Percentiles rank a stretch among this genome's conserved stretches.
Conservation (phyloP, 768 basidiomycete genomes). For the Lactarius evosmus region DNA sequence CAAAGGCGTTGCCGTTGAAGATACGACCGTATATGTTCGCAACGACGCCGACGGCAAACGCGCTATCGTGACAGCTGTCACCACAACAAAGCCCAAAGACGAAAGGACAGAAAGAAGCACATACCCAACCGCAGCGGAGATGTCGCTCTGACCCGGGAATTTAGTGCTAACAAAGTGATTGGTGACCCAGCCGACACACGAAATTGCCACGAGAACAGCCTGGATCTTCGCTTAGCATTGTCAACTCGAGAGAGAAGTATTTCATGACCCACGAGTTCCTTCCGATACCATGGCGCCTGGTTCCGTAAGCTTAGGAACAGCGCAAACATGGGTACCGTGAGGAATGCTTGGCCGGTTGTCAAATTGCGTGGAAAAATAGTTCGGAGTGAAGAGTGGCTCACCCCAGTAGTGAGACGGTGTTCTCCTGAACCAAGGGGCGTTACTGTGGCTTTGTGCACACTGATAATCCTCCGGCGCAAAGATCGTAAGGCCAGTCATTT, state of each 20-base stretch:
- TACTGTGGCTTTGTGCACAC: conserved; percentile 55
- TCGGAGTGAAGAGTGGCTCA: conserved; percentile 28
- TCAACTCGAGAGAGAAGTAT: not conserved
- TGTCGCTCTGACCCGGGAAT: conserved; percentile 69
- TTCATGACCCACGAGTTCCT: conserved; percentile 49
- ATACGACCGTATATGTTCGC: conserved; percentile 76
- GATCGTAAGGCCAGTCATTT: conserved; percentile 43
- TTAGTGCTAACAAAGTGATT: conserved; percentile 66
- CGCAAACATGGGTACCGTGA: conserved; percentile 69
- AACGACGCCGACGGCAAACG: conserved; percentile 77
- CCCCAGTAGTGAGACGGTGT: conserved; percentile 75
- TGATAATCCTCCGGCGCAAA: conserved; percentile 58
- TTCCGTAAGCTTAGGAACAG: conserved; percentile 64
- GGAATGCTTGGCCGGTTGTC: conserved; percentile 46
- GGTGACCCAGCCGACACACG: conserved; percentile 71
- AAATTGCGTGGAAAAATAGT: not conserved
- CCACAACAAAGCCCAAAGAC: conserved; percentile 5
- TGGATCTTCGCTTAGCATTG: conserved; percentile 20
- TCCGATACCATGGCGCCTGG: conserved; percentile 54
- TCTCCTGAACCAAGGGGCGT: conserved; percentile 68
- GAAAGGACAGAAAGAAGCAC: conserved; percentile 25
- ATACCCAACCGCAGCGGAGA: conserved; percentile 72
- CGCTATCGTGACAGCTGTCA: conserved; percentile 37
- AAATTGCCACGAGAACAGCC: conserved; percentile 54
- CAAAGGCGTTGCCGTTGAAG: conserved; percentile 71